Percentiles rank a stretch among this genome's conserved stretches.
Conservation (phyloP, 441 rosid species). For the Euphorbia celastroides region DNA sequence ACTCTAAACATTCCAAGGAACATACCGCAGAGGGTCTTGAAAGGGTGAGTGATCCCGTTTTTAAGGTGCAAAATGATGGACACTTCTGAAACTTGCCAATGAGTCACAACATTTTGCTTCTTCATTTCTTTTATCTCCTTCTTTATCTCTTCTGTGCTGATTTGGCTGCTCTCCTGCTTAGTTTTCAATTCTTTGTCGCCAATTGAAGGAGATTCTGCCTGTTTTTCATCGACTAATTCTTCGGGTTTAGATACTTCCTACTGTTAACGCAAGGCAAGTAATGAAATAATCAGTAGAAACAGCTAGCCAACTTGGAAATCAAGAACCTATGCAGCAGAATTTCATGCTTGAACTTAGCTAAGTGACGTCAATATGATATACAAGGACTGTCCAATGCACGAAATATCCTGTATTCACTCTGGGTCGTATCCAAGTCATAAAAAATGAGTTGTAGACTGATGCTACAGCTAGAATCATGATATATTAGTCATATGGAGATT, state of each 20-base stretch:
- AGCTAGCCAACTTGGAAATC: not conserved
- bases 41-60: conserved; percentile 53
- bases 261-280: conserved; percentile 22
- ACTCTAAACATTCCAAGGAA: conserved; percentile 33
- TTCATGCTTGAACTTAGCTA: no score
- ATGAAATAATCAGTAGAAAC: not conserved
- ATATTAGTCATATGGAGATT: no score
- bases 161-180: conserved; percentile 7
- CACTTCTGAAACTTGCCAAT: conserved; percentile 84
- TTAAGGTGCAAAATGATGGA: conserved; percentile 51
- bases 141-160: conserved; percentile 36
- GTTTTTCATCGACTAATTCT: not conserved
- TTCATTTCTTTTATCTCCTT: conserved; percentile 54
- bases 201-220: conserved; percentile 2
- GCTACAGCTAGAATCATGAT: no score
- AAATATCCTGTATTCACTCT: no score
- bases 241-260: conserved; percentile 25
- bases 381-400: no score
- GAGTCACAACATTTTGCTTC: conserved; percentile 68
- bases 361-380: no score
- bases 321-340: not conserved
- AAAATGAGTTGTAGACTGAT: no score
- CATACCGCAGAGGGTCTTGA: conserved; percentile 46
- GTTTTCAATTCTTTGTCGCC: conserved; percentile 18
- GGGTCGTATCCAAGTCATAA: no score